Base-by-base conservation (phyloP, 2,329 filamentous ascomycete genomes). In the Neofusicoccum ribis region DNA sequence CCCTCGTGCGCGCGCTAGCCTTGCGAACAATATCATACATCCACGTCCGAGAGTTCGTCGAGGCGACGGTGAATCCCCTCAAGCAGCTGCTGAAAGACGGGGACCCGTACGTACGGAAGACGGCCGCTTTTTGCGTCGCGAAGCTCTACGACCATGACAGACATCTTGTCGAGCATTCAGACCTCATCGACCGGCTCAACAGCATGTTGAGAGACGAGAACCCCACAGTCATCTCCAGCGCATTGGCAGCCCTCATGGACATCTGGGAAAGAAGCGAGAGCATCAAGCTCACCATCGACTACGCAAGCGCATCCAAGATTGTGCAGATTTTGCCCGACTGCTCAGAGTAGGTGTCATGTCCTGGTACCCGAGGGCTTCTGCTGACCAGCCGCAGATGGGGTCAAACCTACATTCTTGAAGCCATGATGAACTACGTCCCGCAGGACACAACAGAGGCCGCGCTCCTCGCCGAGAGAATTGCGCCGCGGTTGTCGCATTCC, bases 191-290 rank as follows among this genome's bases (percentile, higher is more conserved):
- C 74, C 86, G 90, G 68, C 84, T 99, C 51, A 99, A 99, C 78
- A 83, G 86, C 49, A 90, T 99, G 82, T 81, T 99, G 64, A 88
- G 93, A 73, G 95, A 99, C 71, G 94, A 98, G 76, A 99, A 99
- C 73, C 94, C 95, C 0, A 99, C 95, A 0, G 95, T 99, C 2
- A 94, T 99, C 23, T 94, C 95, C 11, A 97, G 93, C 75, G 93
- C 96, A 6, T 80, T 99, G 68, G 94, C 95, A 31, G 86, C 91
- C 41, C 78, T 99, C 73, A 95, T 97, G 87, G 95, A 99, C 78
- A 98, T 99, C 58, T 99, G 95, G 95, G 95, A 98, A 77, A 86
- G 94, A 66, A 98, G 93, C 76, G 94, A 98, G 78, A 92, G 91
- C 66, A 99, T 99, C 78, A 97, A 97, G 77, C 88, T 99, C 68